Evolutionary conservation across 345 rosid genomes (phyloP).

Genomic region (Draba incana): DNA sequence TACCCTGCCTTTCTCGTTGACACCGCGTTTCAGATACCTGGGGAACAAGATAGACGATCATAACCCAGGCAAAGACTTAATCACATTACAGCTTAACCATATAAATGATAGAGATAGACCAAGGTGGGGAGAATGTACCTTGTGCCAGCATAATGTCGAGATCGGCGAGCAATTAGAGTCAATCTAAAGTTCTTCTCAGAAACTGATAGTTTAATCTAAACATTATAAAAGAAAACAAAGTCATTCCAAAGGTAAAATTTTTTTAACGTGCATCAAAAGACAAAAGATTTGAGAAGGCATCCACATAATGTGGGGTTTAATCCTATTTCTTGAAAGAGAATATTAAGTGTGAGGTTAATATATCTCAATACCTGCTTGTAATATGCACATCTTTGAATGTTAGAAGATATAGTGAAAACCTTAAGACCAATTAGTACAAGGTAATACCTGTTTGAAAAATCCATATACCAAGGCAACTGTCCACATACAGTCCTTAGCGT

Average conservation of each 20-base stretch:
- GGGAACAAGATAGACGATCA: conserved; percentile 30
- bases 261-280: conserved; percentile 3
- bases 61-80: conserved; percentile 1
- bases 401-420: not conserved
- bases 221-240: conserved; percentile 12
- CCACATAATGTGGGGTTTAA: not conserved
- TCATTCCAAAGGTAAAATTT: conserved; percentile 24
- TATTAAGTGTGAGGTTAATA: not conserved
- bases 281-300: conserved; percentile 14
- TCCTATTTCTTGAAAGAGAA: conserved; percentile 12
- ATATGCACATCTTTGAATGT: conserved; percentile 8
- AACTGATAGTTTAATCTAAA: conserved; percentile 70
- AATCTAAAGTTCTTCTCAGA: conserved; percentile 64
- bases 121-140: conserved; percentile 52
- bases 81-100: conserved; percentile 4
- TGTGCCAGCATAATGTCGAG: conserved; percentile 96
- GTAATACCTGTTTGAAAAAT: conserved; percentile 89
- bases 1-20: conserved; percentile 92
- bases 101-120: conserved; percentile 1
- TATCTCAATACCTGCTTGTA: conserved; percentile 17
- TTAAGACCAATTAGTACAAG: conserved; percentile 11
- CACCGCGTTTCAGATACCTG: conserved; percentile 92
- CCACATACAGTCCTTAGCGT: conserved; percentile 74
- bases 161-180: conserved; percentile 87
- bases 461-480: conserved; percentile 94